phyloP scores from a whole-genome alignment of 768 basidiomycete species.

The Macrolepiota dolichaula region DNA sequence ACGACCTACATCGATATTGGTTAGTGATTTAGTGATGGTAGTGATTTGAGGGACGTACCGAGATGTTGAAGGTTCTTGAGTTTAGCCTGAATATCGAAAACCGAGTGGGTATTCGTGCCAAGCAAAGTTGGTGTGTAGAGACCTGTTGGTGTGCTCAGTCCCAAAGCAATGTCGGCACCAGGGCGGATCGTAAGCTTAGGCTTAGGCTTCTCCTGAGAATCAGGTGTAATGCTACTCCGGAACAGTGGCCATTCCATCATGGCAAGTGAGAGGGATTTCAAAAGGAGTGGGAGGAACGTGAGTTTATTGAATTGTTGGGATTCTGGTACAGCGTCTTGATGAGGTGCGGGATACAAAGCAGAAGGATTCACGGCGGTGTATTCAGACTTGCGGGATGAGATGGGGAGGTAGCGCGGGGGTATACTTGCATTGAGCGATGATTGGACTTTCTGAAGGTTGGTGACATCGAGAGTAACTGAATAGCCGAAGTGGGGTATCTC shows the following conservation, averaged over 20 bases:
- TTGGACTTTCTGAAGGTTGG: slow-evolving; percentile 58
- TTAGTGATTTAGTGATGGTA: not conserved
- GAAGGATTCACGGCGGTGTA: slow-evolving; percentile 34
- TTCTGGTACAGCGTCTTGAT: slow-evolving; percentile 41
- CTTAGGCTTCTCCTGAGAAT: slow-evolving; percentile 32
- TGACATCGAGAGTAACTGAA: slow-evolving; percentile 73
- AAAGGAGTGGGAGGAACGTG: slow-evolving; percentile 79
- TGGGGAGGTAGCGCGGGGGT: slow-evolving; percentile 48
- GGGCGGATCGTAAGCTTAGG: slow-evolving; percentile 73
- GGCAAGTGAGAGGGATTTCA: slow-evolving; percentile 77
- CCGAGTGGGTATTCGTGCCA: slow-evolving; percentile 46
- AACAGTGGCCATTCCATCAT: slow-evolving; percentile 87
- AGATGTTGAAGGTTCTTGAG: slow-evolving; percentile 50
- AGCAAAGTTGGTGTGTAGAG: slow-evolving; percentile 78
- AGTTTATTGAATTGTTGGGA: slow-evolving; percentile 59
- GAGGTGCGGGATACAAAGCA: slow-evolving; percentile 34
- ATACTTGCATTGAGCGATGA: slow-evolving; percentile 68
- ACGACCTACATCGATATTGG: slow-evolving; percentile 41
- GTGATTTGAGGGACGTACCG: not conserved
- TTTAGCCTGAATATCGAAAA: slow-evolving; percentile 59
- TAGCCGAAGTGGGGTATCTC: slow-evolving; percentile 88
- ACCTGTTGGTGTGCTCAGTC: slow-evolving; percentile 77
- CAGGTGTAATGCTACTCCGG: slow-evolving; percentile 65
- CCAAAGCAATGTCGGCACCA: slow-evolving; percentile 71
- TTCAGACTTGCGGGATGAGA: slow-evolving; percentile 12